Evolutionary conservation across 345 rosid species (phyloP), one percentile per base, ranked within the genome.

Genomic region (Rhizophora mangle): DNA sequence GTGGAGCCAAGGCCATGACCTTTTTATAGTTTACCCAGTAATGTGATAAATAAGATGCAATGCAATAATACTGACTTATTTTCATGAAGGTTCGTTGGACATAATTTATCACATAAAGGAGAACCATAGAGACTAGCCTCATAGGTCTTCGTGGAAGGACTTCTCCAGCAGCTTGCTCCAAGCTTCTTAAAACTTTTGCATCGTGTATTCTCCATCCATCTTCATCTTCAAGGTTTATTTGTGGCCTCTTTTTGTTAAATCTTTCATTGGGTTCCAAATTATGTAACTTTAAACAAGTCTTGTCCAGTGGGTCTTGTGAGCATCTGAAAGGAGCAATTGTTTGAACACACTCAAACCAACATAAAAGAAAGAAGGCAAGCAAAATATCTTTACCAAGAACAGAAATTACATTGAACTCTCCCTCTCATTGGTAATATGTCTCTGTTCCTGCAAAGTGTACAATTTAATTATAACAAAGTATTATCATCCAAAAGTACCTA

Each of bases 121-220:
- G 56, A 64, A 85, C 92, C 92, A 88, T 83, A 68, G 84, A 80
- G 67, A 81, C 82, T 68, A 85, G 88, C 74, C 85, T 83, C 81
- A 37, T 81, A 68, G 90, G 88, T 77, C 89, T 81, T 82, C 88
- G 79, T 16, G 84, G 85, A 72, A 70, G 69, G 21, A 70, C 81
- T 69, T 79, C 73, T 58, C 64, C 75, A 65, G 72, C 21, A 27
- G 67, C 72, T 68, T 61, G 79, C 69, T 78, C 79, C 36, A 58
- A 15, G 68, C 81, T 78, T 69, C 85, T 81, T 39, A 77, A 72
- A 72, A 74, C 58, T 81, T 68, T 78, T 46, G 76, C 55, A 56
- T 79, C 76, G 16, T 46, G 68, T 60, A 51, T 64, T 63, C 64
- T 47, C 57, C 29, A 47, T 64, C 65, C 68, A 70, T 63, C 54